Evolutionary conservation across 345 rosid genomes (phyloP), one percentile per base, ranked within the genome.

Genomic region (Mercurialis annua): DNA sequence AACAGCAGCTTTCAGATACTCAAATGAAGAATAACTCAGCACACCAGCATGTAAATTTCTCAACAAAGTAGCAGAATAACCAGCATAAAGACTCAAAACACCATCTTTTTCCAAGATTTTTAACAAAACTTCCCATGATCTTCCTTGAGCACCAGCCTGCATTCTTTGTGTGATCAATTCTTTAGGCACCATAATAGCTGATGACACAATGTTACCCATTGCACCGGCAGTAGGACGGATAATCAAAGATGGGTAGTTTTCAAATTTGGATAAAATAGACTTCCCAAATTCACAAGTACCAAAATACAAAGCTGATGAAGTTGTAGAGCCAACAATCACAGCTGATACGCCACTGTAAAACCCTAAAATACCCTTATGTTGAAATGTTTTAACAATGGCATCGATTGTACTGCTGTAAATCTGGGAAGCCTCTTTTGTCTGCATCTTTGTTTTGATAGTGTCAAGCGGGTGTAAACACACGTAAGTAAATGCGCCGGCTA

Each of bases 251-350:
- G 97, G 98, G 72, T 70, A 88, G 2, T 67, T 79, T 20, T 76
- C 84, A 5, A 84, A 69, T 74, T 83, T 86, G 7, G 95, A 81
- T 71, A 92, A 78, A 63, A 90, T 53, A 21, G 97, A 93, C 78
- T 93, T 93, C 62, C 95, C 97, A 63, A 93, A 90, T 78, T 93
- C 98, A 59, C 98, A 90, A 27, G 98, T 90, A 46, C 98, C 98
- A 57, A 92, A 92, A 44, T 92, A 92, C 42, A 92, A 85, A 21
- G 97, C 95, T 17, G 95, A 92, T 20, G 98, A 92, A 31, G 86
- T 87, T 0, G 97, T 86, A 4, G 95, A 93, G 18, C 98, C 98
- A 11, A 90, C 91, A 59, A 93, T 84, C 50, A 90, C 98, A 16
- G 98, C 96, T 12, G 98, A 90, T 30, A 90, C 81, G 31, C 98